Conservation (phyloP, 345 rosid species). For the Kernera saxatilis region DNA sequence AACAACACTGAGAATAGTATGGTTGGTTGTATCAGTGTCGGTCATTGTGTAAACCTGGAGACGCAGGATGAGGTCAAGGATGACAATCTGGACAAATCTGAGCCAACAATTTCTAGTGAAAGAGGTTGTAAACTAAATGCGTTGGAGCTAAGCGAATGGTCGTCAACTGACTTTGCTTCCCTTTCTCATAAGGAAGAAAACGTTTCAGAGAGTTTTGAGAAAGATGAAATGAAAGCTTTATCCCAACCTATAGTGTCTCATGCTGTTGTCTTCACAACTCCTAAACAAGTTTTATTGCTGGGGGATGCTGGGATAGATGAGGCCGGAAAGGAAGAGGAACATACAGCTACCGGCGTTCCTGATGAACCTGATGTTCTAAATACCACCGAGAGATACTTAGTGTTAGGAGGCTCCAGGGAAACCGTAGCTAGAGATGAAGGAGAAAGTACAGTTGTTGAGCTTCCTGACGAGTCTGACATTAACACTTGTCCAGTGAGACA, state of each 20-base stretch:
- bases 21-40: background rate
- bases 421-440: too few species aligned
- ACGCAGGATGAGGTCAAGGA: background rate
- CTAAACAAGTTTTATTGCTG: background rate
- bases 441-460: background rate
- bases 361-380: background rate
- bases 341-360: too few species aligned
- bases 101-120: background rate
- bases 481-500: background rate
- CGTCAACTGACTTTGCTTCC: background rate
- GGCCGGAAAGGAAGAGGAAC: background rate
- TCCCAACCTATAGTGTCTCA: background rate
- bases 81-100: background rate
- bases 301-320: background rate
- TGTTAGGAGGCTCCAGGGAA: too few species aligned
- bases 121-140: background rate
- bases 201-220: background rate
- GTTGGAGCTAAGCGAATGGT: background rate
- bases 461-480: background rate
- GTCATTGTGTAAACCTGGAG: background rate
- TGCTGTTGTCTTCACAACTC: background rate
- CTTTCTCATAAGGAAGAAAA: background rate
- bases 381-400: background rate
- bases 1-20: background rate
- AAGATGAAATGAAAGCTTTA: background rate